These are phyloP conservation scores for Ustilago esculenta DNA, from an alignment of 1,284 basidiomycete genomes.

Conservation along the genomic window DNA sequence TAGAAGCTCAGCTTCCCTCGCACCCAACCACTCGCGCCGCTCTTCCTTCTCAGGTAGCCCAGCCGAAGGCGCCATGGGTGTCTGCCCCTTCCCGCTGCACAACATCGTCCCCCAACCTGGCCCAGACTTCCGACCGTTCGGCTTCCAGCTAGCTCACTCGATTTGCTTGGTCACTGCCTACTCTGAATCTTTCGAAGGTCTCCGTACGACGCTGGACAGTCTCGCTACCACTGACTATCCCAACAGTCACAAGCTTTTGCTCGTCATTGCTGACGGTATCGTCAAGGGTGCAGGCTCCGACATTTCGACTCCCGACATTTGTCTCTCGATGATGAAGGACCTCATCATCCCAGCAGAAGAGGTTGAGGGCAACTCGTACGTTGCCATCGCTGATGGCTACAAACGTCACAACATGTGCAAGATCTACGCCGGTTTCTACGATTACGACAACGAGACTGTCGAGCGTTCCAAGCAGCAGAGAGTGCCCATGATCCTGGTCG, in stretches of 20 bases:
- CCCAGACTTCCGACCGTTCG: conserved; percentile 90
- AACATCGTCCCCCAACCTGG: conserved; percentile 93
- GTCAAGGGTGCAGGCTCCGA: conserved; percentile 79
- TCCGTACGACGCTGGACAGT: conserved; percentile 95
- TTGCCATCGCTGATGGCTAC: conserved; percentile 97
- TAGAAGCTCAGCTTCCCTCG: conserved; percentile 82
- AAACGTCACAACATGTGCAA: conserved; percentile 99
- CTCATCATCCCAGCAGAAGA: conserved; percentile 83
- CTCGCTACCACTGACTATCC: conserved; percentile 98
- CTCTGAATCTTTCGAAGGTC: conserved; percentile 94
- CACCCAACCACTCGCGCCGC: conserved; percentile 53
- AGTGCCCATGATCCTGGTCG: conserved; percentile 92
- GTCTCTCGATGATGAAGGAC: conserved; percentile 97
- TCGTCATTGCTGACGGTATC: conserved; percentile 98
- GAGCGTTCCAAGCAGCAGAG: conserved; percentile 95
- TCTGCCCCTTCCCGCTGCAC: conserved; percentile 82
- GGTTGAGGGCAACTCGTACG: conserved; percentile 94
- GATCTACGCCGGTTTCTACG: conserved; percentile 97
- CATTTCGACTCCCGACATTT: conserved; percentile 80
- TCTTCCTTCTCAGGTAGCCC: conserved; percentile 56
- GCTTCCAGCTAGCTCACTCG: conserved; percentile 91
- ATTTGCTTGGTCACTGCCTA: conserved; percentile 98
- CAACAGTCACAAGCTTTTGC: conserved; percentile 94
- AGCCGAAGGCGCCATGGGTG: conserved; percentile 54
- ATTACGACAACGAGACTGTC: conserved; percentile 90